Percentiles rank a stretch among this genome's conserved stretches.
Conservation (phyloP, 176 grass and related monocot genomes). For the Rhynchospora tenuis region DNA sequence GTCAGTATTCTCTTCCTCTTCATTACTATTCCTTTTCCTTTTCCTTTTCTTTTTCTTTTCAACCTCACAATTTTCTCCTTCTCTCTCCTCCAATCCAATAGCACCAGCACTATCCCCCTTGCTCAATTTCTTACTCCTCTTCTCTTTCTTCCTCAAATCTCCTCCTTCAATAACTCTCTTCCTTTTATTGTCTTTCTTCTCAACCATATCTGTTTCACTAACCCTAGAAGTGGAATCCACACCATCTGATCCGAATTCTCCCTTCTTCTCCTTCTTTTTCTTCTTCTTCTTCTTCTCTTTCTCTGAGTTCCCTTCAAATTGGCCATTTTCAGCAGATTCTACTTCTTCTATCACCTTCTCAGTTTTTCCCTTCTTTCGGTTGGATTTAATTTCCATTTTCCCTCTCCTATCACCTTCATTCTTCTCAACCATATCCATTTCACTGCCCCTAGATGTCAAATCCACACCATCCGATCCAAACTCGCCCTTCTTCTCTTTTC, state of each 20-base stretch:
- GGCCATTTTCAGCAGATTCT: not conserved
- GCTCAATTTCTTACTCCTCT: slow-evolving; percentile 20
- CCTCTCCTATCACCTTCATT: not conserved
- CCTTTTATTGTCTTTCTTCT: not conserved
- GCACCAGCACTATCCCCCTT: not conserved
- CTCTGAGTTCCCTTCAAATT: slow-evolving; percentile 1
- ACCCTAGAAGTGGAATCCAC: not conserved
- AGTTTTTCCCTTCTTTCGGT: slow-evolving; percentile 5
- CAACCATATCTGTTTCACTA: slow-evolving; percentile 1
- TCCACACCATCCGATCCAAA: too few species aligned
- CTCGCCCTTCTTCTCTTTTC: too few species aligned
- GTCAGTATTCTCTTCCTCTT: not conserved
- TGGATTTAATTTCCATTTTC: not conserved
- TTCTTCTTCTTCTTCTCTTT: not conserved
- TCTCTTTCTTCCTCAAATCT: slow-evolving; percentile 12
- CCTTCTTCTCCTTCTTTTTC: not conserved
- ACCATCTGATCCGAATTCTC: not conserved
- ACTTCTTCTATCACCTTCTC: not conserved
- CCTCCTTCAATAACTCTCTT: not conserved
- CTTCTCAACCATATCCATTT: too few species aligned
- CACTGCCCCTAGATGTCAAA: too few species aligned
- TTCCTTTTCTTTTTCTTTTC: slow-evolving; percentile 5
- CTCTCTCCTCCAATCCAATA: not conserved
- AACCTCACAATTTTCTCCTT: not conserved
- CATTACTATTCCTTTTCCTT: slow-evolving; percentile 25